phyloP scores from a whole-genome alignment of 2,329 filamentous ascomycete genomes.

The Falciphora oryzae region DNA sequence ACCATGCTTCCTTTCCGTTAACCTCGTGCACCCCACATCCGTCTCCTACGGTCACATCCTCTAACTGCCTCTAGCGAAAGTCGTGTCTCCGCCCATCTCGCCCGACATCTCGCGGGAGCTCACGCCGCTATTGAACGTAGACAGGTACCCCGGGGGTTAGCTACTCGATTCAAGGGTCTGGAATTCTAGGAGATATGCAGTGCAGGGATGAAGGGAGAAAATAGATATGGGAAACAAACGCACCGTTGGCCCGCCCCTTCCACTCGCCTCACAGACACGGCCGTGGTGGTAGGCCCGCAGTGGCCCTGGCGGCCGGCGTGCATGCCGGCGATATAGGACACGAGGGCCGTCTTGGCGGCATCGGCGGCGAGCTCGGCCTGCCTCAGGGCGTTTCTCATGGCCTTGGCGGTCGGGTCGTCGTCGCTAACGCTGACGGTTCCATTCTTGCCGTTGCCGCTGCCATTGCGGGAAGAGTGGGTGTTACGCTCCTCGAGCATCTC shows the following conservation, averaged over 20 bases:
- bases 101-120: constrained; percentile 51
- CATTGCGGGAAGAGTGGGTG: constrained; percentile 16
- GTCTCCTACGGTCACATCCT: neutral
- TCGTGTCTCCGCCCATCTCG: constrained; percentile 58
- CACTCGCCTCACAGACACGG: neutral
- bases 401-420: constrained; percentile 34
- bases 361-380: constrained; percentile 43
- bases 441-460: constrained; percentile 13
- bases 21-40: no score
- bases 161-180: no score
- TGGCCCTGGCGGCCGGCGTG: constrained; percentile 9
- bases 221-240: neutral
- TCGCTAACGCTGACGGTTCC: constrained; percentile 3
- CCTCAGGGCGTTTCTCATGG: constrained; percentile 35
- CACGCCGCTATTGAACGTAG: constrained; percentile 29
- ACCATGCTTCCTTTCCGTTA: no score
- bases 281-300: neutral
- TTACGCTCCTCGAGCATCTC: constrained; percentile 40
- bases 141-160: neutral
- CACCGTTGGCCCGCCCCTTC: constrained; percentile 1
- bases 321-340: constrained; percentile 27
- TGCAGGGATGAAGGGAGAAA: no score
- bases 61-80: neutral
- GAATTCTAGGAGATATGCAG: no score
- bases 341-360: constrained; percentile 37